Conservation (phyloP, 306 rosid species). For the Bauhinia variegata region DNA sequence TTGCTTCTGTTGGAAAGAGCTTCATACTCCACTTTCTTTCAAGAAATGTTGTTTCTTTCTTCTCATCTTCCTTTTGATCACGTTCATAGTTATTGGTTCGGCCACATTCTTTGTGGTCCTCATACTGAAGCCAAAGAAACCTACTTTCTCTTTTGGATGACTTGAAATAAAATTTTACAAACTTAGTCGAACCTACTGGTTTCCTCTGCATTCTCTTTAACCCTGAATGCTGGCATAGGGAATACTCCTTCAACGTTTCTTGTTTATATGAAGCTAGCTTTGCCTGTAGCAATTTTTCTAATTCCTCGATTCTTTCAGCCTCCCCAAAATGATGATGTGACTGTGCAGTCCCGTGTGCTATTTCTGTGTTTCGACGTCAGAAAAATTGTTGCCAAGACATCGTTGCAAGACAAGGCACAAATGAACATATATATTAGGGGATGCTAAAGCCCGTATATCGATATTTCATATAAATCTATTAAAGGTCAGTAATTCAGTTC, state of each 20-base stretch:
- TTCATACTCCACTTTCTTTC: slow-evolving; percentile 31
- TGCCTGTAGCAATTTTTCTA: slow-evolving; percentile 45
- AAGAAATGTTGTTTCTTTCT: slow-evolving; percentile 39
- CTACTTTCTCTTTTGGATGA: slow-evolving; percentile 32
- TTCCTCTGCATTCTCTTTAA: slow-evolving; percentile 43
- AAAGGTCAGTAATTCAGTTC: slow-evolving; percentile 41
- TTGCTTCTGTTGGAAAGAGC: slow-evolving; percentile 21
- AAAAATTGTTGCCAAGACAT: slow-evolving; percentile 39
- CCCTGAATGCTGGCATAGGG: slow-evolving; percentile 44
- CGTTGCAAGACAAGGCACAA: slow-evolving; percentile 26
- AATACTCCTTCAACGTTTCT: slow-evolving; percentile 43
- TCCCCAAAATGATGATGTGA: slow-evolving; percentile 47
- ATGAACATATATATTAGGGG: slow-evolving; percentile 47
- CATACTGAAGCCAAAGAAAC: slow-evolving; percentile 39
- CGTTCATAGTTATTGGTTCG: slow-evolving; percentile 20
- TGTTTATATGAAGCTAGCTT: slow-evolving; percentile 39
- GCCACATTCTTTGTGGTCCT: slow-evolving; percentile 33
- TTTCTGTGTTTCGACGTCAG: slow-evolving; percentile 39
- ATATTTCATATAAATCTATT: slow-evolving; percentile 38
- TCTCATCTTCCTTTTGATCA: slow-evolving; percentile 31
- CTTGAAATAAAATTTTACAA: slow-evolving; percentile 34
- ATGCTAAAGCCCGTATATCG: slow-evolving; percentile 49
- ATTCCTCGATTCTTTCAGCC: slow-evolving; percentile 58
- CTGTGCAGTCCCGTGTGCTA: slow-evolving; percentile 42
- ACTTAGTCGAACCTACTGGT: slow-evolving; percentile 32